These are phyloP conservation scores for Globisporangium ultimum DNA, from an alignment of 352 stramenopile genomes.

Conservation along the genomic window DNA sequence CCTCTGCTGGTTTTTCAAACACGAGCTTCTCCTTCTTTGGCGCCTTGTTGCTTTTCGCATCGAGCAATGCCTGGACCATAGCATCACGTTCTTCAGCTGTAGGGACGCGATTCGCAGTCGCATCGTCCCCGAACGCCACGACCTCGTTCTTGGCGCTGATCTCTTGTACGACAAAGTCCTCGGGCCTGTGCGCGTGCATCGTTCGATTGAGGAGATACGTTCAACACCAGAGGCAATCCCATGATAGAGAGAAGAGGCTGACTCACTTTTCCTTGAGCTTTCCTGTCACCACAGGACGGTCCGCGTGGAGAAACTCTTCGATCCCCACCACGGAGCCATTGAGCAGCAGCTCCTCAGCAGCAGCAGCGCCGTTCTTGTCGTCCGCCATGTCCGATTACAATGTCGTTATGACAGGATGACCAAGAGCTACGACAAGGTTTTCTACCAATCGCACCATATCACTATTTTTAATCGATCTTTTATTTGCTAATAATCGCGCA, in stretches of 20 bases:
- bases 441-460: background rate
- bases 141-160: constrained; percentile 40
- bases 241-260: background rate
- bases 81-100: constrained; percentile 28
- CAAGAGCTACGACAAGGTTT: background rate
- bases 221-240: no score
- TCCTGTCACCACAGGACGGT: constrained; percentile 17
- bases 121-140: constrained; percentile 29
- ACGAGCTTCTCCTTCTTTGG: constrained; percentile 41
- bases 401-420: no score
- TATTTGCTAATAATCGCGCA: background rate
- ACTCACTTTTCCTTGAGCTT: constrained; percentile 50
- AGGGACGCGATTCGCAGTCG: constrained; percentile 22
- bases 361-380: background rate
- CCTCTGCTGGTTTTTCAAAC: constrained; percentile 43
- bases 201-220: background rate
- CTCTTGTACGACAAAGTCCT: constrained; percentile 75
- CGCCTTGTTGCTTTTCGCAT: constrained; percentile 11
- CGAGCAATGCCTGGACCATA: constrained; percentile 29
- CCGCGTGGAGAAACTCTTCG: constrained; percentile 31
- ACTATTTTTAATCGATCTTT: no score
- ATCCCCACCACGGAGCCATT: constrained; percentile 39
- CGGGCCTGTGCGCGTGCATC: constrained; percentile 20
- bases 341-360: background rate
- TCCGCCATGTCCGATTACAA: background rate